These are phyloP conservation scores for Saturnispora kantuleensis DNA, from an alignment of 805 yeast genomes.

Conservation along the genomic window DNA sequence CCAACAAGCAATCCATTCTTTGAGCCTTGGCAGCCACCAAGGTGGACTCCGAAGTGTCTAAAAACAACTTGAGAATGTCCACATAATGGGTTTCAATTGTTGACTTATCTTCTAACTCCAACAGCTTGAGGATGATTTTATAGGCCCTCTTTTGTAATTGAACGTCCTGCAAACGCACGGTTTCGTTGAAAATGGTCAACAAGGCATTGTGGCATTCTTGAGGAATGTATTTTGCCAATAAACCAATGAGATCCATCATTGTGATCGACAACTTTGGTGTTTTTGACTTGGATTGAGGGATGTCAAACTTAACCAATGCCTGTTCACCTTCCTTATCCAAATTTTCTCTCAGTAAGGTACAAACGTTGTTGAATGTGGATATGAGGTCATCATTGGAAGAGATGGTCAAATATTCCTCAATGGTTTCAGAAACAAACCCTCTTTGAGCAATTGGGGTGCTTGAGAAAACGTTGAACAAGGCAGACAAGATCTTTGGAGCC, in stretches of 20 bases:
- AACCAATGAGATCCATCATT: constrained; percentile 83
- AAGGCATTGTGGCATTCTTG: constrained; percentile 58
- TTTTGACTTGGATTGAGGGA: constrained; percentile 24
- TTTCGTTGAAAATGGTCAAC: constrained; percentile 64
- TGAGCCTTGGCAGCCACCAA: constrained; percentile 73
- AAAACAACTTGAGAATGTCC: constrained; percentile 51
- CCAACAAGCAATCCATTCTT: constrained; percentile 58
- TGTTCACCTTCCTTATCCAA: constrained; percentile 46
- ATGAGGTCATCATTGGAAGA: constrained; percentile 58
- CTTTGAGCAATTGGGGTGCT: constrained; percentile 79
- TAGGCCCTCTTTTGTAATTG: constrained; percentile 84
- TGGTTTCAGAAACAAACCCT: constrained; percentile 76
- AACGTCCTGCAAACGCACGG: constrained; percentile 50
- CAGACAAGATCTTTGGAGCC: constrained; percentile 72
- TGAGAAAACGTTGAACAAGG: constrained; percentile 85
- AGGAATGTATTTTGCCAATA: constrained; percentile 81
- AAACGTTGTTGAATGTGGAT: constrained; percentile 75
- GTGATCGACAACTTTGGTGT: constrained; percentile 59
- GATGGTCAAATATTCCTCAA: constrained; percentile 68
- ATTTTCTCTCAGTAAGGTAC: constrained; percentile 65
- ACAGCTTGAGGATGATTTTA: constrained; percentile 60
- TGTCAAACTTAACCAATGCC: constrained; percentile 26
- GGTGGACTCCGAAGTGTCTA: constrained; percentile 47
- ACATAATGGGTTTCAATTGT: constrained; percentile 43
- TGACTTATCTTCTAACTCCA: constrained; percentile 46